Base-by-base conservation (phyloP, 75 land plant species). In the Selaginella moellendorffii region DNA sequence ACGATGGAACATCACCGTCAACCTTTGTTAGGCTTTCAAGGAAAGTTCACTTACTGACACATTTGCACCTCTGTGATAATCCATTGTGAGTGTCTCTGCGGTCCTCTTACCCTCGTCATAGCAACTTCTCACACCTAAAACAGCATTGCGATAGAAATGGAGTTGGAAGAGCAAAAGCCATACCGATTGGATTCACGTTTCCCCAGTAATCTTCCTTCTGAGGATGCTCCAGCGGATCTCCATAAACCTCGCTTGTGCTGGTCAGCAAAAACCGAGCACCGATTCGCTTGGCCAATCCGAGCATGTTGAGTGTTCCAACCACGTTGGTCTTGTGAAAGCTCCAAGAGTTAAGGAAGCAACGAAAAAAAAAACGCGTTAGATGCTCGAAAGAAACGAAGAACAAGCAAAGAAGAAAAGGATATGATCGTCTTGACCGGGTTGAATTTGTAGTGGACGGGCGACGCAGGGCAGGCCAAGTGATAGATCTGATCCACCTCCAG, bases 401-500 rank as follows among this genome's bases (percentile, higher is more conserved):
- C 51, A n/a, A n/a, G n/a, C n/a, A n/a, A n/a, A 31, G 1, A 1
- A 2, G 26, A 1, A 54, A 70, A 77, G 88, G 88, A 85, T 85
- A 85, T 85, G 65, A 85, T 85, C 0, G 89, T 85, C 74, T 85
- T 83, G 64, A 85, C 78, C 26, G 89, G 89, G 31, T 83, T 85
- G 30, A 71, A 76, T 74, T 85, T 83, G 72, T 85, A 85, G 63
- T 85, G 86, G 27, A 85, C 89, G 1, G 89, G 89, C 5, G 89
- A 85, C 0, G 89, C 89, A 46, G 89, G 89, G 74, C 89, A 85
- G 52, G 89, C 89, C 26, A 85, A 62, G 30, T 85, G 89, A 63
- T 85, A 85, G 75, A 85, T 85, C 79, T 83, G 86, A 72, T 85
- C 86, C n/a, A 85, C 89, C 75, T 85, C 89, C 60, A 83, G 53